Percentiles rank a stretch among this genome's conserved stretches.
Conservation (phyloP, 768 basidiomycete genomes). For the Epithele typhae region DNA sequence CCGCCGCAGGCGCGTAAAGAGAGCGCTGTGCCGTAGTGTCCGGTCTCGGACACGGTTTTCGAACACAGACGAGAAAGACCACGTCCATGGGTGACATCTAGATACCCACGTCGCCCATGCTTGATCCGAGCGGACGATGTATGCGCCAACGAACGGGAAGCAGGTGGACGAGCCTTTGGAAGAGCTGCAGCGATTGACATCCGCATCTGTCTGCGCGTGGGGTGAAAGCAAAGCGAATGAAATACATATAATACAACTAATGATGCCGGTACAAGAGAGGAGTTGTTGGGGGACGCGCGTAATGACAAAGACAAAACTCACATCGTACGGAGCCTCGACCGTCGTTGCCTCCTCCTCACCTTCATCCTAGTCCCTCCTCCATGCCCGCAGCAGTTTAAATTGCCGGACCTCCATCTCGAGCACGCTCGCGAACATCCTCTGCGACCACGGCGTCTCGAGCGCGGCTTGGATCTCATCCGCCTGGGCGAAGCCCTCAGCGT, state of each 20-base stretch:
- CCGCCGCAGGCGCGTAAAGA: background rate
- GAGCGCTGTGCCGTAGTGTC: background rate
- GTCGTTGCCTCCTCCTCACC: background rate
- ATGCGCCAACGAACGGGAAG: too few relatives aligned
- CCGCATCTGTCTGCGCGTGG: background rate
- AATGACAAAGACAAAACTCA: too few relatives aligned
- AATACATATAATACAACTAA: too few relatives aligned
- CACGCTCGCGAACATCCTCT: conserved; percentile 32
- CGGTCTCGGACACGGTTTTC: conserved; percentile 13
- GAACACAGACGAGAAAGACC: too few relatives aligned
- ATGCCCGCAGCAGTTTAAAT: conserved; percentile 16
- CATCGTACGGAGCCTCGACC: background rate
- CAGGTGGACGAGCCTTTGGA: too few relatives aligned
- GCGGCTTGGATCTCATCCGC: conserved; percentile 24
- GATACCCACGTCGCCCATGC: too few relatives aligned
- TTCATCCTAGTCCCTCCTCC: conserved; percentile 1
- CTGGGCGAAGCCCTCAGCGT: too few relatives aligned
- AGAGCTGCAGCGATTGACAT: conserved; percentile 9
- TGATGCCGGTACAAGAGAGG: too few relatives aligned
- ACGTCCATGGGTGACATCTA: too few relatives aligned
- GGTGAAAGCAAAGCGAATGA: too few relatives aligned
- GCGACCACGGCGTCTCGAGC: conserved; percentile 17
- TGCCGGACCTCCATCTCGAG: conserved; percentile 30
- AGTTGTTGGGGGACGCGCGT: too few relatives aligned
- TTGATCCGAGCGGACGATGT: too few relatives aligned